Evolutionary conservation across 257 asterid species (phyloP).

Genomic region (Petunia secreta): DNA sequence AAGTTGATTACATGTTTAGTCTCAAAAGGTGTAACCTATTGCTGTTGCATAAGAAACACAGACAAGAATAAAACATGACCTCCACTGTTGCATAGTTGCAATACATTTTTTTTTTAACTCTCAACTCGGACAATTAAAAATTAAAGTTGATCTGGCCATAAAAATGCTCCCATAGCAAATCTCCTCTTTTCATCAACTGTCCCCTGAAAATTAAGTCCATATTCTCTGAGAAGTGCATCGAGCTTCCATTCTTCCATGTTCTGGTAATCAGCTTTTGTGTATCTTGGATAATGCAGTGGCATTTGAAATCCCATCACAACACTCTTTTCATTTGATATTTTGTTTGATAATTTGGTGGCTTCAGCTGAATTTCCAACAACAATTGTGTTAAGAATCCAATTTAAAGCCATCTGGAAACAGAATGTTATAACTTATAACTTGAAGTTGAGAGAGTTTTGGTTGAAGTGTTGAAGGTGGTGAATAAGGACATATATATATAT

Average conservation of each 20-base stretch:
- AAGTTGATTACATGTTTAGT: no score
- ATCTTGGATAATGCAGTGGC: conserved; percentile 44
- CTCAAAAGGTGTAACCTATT: no score
- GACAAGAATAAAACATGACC: no score
- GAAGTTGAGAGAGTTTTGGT: background rate
- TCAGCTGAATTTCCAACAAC: conserved; percentile 16
- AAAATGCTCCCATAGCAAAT: conserved; percentile 60
- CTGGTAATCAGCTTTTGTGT: conserved; percentile 32
- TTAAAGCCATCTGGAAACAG: conserved; percentile 23
- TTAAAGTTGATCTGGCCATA: conserved; percentile 56
- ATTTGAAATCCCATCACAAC: conserved; percentile 14
- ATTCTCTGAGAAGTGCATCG: conserved; percentile 42
- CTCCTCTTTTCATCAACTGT: conserved; percentile 50
- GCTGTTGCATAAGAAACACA: no score
- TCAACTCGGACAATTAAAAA: background rate
- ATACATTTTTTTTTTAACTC: no score
- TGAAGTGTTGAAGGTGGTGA: background rate
- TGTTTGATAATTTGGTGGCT: background rate
- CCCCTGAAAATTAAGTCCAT: conserved; percentile 43
- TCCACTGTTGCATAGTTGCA: no score
- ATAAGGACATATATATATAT: background rate
- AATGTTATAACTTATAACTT: background rate
- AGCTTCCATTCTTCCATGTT: conserved; percentile 56
- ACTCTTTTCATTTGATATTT: background rate
- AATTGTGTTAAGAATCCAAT: conserved; percentile 26